Base-by-base conservation (phyloP, 345 rosid species). In the Durio zibethinus region DNA sequence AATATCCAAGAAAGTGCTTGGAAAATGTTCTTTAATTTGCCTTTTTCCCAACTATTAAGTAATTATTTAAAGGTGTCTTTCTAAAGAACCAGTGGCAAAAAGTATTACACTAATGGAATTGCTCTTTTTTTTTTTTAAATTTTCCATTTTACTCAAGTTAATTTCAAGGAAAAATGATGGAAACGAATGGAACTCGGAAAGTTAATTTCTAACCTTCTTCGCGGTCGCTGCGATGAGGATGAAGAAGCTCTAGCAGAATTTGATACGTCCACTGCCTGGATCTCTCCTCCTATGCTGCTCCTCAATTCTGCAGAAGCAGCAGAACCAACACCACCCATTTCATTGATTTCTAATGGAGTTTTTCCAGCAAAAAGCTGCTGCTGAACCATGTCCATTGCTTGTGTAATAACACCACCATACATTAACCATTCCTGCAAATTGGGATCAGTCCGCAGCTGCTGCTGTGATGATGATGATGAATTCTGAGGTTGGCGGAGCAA, bases 191-290 rank as follows among this genome's bases (percentile, higher is more conserved):
- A 36, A 5, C 40, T 5, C 7, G 40, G 40, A 5, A 38, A 38
- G 40, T 38, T 43, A 40, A 57, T 48, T 74, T 60, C 31, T 60
- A 8, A 74, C 77, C 77, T 74, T 60, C 56, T 74, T 9, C 65
- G 57, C 4, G 65, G 36, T 14, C 77, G 68, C 20, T 74, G 77
- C 36, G 68, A 43, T 18, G 77, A 74, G 18, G 77, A 72, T 20
- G 75, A 57, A 27, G 68, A 59, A 25, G 31, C 52, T 56, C 40
- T 73, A 12, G 66, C 65, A 38, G 75, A 52, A 16, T 72, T n/a
- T 33, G 47, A 72, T 5, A 33, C 63, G 35, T 35, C 75, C 31
- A 36, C 36, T 12, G 76, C 52, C 27, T 73, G 76, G 12, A 56
- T 43, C 16, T 74, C 77, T 43, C 43, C 68, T 61, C 68, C 54